Base-by-base conservation (phyloP, 768 basidiomycete species). In the Suillus americanus region DNA sequence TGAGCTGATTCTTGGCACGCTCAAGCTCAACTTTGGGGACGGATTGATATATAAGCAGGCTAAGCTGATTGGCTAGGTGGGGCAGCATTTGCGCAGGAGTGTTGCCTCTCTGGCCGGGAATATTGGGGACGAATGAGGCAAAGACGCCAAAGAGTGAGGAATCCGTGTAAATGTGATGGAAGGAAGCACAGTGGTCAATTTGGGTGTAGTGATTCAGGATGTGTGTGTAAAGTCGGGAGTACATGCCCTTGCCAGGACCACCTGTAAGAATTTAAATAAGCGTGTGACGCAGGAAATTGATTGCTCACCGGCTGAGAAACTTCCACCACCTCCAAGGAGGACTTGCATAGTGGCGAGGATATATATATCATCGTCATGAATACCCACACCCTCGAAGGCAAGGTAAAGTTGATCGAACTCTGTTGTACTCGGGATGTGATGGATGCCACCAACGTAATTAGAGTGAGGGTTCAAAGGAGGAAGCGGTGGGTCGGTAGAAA, bases 171-270 rank as follows among this genome's bases (percentile, higher is more conserved):
- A 96, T 95, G 78, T 99, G 97, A 75, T 99, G 95, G 89, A 97
- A 98, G 23, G 94, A 90, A 10, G 92, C 90, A 75, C 96, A 98
- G 76, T 95, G 94, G 76, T 99, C 97, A 71, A 99, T 86, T 72
- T 93, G 89, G 60, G 94, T 86, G 80, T 95, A 93, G 72, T 93
- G 91, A 75, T 99, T 98, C 64, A 99, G 88, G 71, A 99, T 94
- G 73, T 95, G 89, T 12, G 95, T 97, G 80, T 99, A 98, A 35
- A 98, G 79, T 30, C 97, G 90, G 40, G 95, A 95, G 82, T 97
- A 99, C 97, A 99, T 99, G 70, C 97, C 97, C 80, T 99, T 99
- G 18, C 97, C 97, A 3, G 97, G 97, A 4, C 97, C 97, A 67
- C 97, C 95, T 85, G 70, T 3, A 8, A 28, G 60, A 59, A 43